Percentiles rank a stretch among this genome's conserved stretches.
phyloP scores from a whole-genome alignment of 768 basidiomycete genomes.

The Imleria badia region DNA sequence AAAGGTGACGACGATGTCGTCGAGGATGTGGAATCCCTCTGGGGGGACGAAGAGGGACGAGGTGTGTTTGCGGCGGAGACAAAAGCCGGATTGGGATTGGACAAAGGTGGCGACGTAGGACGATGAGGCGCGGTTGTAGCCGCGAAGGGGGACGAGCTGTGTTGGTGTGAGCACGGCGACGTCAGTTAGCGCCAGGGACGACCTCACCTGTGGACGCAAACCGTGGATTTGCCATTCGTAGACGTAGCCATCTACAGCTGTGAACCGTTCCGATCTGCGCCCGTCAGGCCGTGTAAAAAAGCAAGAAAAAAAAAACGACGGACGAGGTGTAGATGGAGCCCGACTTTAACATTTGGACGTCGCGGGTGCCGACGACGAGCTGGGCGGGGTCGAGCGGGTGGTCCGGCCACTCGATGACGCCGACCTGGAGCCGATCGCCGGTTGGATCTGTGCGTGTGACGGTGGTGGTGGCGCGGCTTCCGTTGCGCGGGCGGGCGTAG shows the following conservation, averaged over 20 bases:
- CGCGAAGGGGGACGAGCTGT: conserved; percentile 27
- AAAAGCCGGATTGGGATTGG: conserved; percentile 13
- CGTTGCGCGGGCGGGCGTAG: conserved; percentile 5
- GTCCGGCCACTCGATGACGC: conserved; percentile 31
- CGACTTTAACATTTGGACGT: conserved; percentile 23
- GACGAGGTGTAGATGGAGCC: conserved; percentile 27
- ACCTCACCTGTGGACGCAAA: conserved; percentile 22
- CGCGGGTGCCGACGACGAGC: conserved; percentile 28
- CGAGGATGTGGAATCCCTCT: conserved; percentile 30
- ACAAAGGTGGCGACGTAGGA: conserved; percentile 32
- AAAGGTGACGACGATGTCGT: conserved; percentile 38
- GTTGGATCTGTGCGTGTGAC: conserved; percentile 19
- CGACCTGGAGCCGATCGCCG: conserved; percentile 27
- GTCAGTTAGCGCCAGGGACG: too few relatives aligned
- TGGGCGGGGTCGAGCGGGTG: not conserved
- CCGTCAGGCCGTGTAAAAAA: not conserved
- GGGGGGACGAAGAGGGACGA: conserved; percentile 29
- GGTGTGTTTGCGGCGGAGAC: conserved; percentile 12
- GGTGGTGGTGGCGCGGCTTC: conserved; percentile 22
- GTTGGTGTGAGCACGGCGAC: not conserved
- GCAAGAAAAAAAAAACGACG: not conserved
- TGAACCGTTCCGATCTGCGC: conserved; percentile 25
- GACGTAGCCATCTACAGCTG: conserved; percentile 13
- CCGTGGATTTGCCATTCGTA: conserved; percentile 33
- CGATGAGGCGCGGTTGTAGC: not conserved